A percentile compares a stretch with the other conserved stretches of the same genome.
phyloP scores from a whole-genome alignment of 2,329 filamentous ascomycete species.

The Trichoderma sp. region DNA sequence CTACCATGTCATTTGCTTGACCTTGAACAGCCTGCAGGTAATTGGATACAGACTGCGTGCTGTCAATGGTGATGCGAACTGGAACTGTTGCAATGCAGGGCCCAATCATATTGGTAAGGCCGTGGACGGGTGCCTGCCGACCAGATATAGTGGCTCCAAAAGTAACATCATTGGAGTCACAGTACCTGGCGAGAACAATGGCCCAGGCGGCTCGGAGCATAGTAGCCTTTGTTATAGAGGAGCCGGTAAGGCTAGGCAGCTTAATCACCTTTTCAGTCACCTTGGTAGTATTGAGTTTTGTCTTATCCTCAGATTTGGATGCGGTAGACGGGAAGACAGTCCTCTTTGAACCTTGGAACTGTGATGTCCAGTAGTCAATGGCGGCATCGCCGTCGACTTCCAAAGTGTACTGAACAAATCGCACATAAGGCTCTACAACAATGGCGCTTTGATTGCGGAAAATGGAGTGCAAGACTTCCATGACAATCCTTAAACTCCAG shows the following conservation, averaged over 20 bases:
- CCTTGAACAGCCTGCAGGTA: conserved; percentile 25
- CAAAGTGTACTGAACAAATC: conserved; percentile 17
- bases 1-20: conserved; percentile 29
- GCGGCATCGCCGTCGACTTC: conserved; percentile 15
- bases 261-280: background rate
- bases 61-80: conserved; percentile 15
- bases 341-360: conserved; percentile 23
- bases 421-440: conserved; percentile 8
- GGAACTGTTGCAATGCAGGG: conserved; percentile 30
- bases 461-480: background rate
- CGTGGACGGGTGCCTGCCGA: conserved; percentile 29
- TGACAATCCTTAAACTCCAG: conserved; percentile 19
- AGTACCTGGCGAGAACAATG: conserved; percentile 17
- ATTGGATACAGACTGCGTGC: background rate
- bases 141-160: conserved; percentile 31
- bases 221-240: conserved; percentile 29
- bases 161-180: conserved; percentile 27
- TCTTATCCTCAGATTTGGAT: background rate
- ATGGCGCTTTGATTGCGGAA: background rate
- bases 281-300: background rate
- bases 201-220: conserved; percentile 26
- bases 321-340: conserved; percentile 18
- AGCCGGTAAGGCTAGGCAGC: background rate
- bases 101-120: conserved; percentile 29
- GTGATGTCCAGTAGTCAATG: conserved; percentile 24